phyloP scores from a whole-genome alignment of 2,329 filamentous ascomycete genomes.

The Venturia oleaginea region DNA sequence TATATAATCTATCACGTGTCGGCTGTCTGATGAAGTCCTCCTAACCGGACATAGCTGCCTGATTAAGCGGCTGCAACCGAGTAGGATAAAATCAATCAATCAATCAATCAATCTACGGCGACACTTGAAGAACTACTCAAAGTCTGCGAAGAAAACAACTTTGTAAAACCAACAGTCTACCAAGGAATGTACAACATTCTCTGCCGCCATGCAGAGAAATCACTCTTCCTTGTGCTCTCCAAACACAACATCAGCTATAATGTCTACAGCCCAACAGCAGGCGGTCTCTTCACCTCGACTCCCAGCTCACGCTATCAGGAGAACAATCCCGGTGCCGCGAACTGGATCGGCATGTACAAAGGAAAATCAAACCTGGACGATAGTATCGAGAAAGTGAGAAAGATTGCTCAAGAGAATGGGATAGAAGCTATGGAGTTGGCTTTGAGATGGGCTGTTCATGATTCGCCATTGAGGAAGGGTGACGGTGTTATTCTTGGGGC shows the following conservation, averaged over 20 bases:
- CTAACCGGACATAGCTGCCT: no score
- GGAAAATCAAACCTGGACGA: not conserved
- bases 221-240: no score
- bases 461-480: slow-evolving; percentile 28
- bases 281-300: slow-evolving; percentile 26
- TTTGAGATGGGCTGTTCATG: slow-evolving; percentile 34
- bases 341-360: not conserved
- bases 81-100: no score
- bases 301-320: slow-evolving; percentile 22
- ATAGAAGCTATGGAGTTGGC: slow-evolving; percentile 31
- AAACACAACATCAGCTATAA: not conserved
- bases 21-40: no score
- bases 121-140: no score
- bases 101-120: no score
- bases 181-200: no score
- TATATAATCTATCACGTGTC: no score
- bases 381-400: not conserved
- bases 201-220: no score
- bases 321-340: not conserved
- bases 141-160: no score
- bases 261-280: slow-evolving; percentile 22
- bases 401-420: slow-evolving; percentile 31
- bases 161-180: no score
- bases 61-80: no score
- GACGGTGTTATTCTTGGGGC: slow-evolving; percentile 36